These are phyloP conservation scores for Picea engelmannii DNA, from an alignment of 83 land plant species.

Conservation along the genomic window DNA sequence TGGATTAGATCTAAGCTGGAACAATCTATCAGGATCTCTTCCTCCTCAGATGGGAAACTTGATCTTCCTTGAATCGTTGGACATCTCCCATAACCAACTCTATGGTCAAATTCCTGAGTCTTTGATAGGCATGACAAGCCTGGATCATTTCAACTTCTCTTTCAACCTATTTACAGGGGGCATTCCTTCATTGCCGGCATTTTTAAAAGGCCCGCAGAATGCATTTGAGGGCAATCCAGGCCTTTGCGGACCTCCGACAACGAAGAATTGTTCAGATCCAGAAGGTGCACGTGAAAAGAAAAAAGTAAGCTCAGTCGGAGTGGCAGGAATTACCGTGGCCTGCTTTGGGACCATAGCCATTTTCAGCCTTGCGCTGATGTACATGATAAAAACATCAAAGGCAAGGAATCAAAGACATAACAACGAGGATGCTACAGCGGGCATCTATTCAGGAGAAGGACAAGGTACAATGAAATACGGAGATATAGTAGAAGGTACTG, in stretches of 20 bases:
- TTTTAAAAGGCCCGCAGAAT: conserved; percentile 19
- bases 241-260: conserved; percentile 49
- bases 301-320: no score
- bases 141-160: conserved; percentile 45
- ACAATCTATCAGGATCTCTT: conserved; percentile 46
- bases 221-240: conserved; percentile 56
- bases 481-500: no score
- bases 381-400: no score
- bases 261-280: conserved; percentile 17
- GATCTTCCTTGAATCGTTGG: conserved; percentile 7
- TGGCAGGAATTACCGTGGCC: no score
- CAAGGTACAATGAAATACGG: no score
- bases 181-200: conserved; percentile 29
- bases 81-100: conserved; percentile 39
- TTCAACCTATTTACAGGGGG: conserved; percentile 49
- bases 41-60: conserved; percentile 40
- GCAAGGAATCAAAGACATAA: no score
- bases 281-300: no score
- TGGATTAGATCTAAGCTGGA: conserved; percentile 51
- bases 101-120: conserved; percentile 33
- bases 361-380: no score
- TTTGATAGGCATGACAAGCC: conserved; percentile 25
- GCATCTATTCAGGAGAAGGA: no score
- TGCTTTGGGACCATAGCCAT: no score
- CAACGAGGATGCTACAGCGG: no score